phyloP scores from a whole-genome alignment of 179 eudicot genomes.

The Kewa caespitosa region DNA sequence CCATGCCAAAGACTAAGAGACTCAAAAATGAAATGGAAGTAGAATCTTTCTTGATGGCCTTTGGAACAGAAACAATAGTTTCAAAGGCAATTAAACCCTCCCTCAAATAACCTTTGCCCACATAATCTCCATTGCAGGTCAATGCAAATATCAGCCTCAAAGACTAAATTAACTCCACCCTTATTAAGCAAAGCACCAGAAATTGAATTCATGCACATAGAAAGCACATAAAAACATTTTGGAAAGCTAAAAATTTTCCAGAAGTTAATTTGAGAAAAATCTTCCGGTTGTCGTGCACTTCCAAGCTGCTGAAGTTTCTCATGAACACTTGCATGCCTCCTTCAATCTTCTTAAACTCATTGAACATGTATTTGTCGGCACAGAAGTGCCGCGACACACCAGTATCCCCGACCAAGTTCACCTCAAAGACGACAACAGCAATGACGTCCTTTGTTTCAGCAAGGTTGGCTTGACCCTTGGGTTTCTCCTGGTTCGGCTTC shows the following conservation, averaged over 20 bases:
- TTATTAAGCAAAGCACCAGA: neutral
- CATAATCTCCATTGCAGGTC: neutral
- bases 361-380: too few relatives aligned
- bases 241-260: neutral
- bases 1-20: neutral
- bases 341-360: too few relatives aligned
- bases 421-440: too few relatives aligned
- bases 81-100: neutral
- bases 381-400: too few relatives aligned
- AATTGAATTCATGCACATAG: neutral
- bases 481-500: too few relatives aligned
- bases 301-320: neutral
- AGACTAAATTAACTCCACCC: constrained; percentile 1
- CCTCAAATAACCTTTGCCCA: neutral
- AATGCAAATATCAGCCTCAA: constrained; percentile 1
- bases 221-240: constrained; percentile 1
- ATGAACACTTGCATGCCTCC: too few relatives aligned
- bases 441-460: too few relatives aligned
- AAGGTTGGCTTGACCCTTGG: too few relatives aligned
- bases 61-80: neutral
- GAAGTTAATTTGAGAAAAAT: neutral
- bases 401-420: too few relatives aligned
- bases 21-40: neutral
- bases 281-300: neutral
- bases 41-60: neutral